These are phyloP conservation scores for Phaeosphaeria sp. DNA, from an alignment of 2,329 filamentous ascomycete genomes.

Conservation along the genomic window DNA sequence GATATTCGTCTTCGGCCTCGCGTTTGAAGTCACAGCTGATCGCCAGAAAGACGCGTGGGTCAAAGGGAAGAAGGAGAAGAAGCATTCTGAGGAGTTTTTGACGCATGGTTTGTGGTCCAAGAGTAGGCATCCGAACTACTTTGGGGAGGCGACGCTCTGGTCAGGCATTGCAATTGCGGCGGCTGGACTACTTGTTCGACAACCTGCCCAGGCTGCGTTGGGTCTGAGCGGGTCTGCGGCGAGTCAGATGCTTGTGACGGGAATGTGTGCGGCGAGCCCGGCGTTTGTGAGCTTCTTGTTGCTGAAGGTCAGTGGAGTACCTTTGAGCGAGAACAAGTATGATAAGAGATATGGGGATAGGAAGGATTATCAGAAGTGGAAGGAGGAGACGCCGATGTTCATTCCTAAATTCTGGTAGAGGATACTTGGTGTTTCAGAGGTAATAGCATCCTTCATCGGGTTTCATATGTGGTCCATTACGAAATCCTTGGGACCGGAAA, in stretches of 20 bases:
- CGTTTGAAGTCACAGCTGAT: constrained; percentile 68
- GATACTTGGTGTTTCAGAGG: background rate
- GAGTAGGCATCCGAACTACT: constrained; percentile 73
- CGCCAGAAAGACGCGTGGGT: constrained; percentile 69
- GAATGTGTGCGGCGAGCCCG: constrained; percentile 65
- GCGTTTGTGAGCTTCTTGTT: constrained; percentile 70
- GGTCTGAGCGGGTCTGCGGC: constrained; percentile 56
- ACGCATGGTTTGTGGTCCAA: constrained; percentile 68
- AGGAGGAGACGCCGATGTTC: constrained; percentile 69
- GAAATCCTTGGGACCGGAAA: too few relatives aligned
- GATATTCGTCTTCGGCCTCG: constrained; percentile 66
- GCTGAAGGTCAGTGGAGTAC: constrained; percentile 68
- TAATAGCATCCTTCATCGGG: too few relatives aligned
- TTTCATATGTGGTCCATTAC: too few relatives aligned
- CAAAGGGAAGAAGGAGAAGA: constrained; percentile 67
- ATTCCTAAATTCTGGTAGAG: constrained; percentile 63
- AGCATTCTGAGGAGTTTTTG: constrained; percentile 71
- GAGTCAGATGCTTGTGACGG: constrained; percentile 54
- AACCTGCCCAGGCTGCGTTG: constrained; percentile 64
- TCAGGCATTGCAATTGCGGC: constrained; percentile 68
- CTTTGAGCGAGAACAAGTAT: constrained; percentile 73
- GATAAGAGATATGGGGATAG: constrained; percentile 68
- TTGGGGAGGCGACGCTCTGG: constrained; percentile 75
- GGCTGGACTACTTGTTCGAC: constrained; percentile 62
- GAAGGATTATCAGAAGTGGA: constrained; percentile 73